A percentile compares a stretch with the other conserved stretches of the same genome.
These are phyloP conservation scores for Pichiaceae sp. DNA, from an alignment of 1,139 yeast genomes.

Conservation along the genomic window DNA sequence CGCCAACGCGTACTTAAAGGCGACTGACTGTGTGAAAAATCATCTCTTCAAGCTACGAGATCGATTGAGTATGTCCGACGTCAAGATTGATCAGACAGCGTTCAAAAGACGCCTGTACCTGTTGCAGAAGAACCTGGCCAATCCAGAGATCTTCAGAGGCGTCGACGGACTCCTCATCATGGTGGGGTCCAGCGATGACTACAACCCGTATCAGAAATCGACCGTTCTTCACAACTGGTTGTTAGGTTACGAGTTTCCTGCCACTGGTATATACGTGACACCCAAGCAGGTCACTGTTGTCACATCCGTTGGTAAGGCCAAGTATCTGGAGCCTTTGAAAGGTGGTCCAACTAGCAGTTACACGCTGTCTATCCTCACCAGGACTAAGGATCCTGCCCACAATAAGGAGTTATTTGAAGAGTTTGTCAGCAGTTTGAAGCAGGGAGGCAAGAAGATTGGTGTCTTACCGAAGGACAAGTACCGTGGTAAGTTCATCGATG, in stretches of 20 bases:
- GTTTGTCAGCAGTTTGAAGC: constrained; percentile 39
- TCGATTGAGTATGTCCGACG: constrained; percentile 25
- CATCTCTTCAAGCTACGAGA: too few species aligned
- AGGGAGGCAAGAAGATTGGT: constrained; percentile 49
- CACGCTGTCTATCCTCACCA: constrained; percentile 59
- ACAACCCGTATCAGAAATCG: constrained; percentile 84
- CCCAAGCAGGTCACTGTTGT: constrained; percentile 55
- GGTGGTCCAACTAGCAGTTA: constrained; percentile 18
- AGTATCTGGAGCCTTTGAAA: constrained; percentile 55
- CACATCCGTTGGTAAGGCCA: constrained; percentile 85
- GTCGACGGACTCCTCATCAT: constrained; percentile 55
- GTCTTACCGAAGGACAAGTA: constrained; percentile 59
- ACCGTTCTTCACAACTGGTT: constrained; percentile 89
- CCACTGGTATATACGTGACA: constrained; percentile 67
- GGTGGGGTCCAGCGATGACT: constrained; percentile 80
- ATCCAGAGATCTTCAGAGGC: constrained; percentile 33
- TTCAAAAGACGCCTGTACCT: constrained; percentile 33
- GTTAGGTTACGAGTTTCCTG: constrained; percentile 90
- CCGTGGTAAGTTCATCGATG: constrained; percentile 76
- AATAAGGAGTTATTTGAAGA: constrained; percentile 60
- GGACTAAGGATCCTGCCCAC: constrained; percentile 77
- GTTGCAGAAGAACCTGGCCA: constrained; percentile 29
- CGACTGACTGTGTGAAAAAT: too few species aligned
- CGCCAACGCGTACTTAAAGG: too few species aligned
- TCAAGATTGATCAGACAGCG: constrained; percentile 21